Evolutionary conservation across 257 asterid species (phyloP).

Genomic region (Vinca minor): DNA sequence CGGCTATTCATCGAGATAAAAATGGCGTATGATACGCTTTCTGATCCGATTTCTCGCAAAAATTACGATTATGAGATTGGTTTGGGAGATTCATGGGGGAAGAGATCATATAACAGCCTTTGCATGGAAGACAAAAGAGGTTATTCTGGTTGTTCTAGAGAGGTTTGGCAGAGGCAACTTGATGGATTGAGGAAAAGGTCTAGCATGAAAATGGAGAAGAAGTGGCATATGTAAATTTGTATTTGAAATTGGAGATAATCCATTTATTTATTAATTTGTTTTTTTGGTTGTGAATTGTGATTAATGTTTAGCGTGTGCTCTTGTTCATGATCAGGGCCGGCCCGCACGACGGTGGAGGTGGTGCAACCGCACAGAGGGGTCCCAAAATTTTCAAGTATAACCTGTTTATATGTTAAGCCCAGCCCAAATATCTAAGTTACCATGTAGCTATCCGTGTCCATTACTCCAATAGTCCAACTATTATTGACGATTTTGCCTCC

Average conservation of each 20-base stretch:
- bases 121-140: slow-evolving; percentile 2
- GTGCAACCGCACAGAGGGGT: too few species aligned
- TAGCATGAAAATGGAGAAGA: slow-evolving; percentile 22
- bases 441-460: too few species aligned
- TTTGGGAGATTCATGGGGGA: slow-evolving; percentile 7
- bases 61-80: slow-evolving; percentile 29
- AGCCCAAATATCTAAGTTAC: too few species aligned
- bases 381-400: too few species aligned
- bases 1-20: slow-evolving; percentile 32
- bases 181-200: slow-evolving; percentile 30
- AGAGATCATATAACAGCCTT: neutral
- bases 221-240: neutral
- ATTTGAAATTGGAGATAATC: neutral
- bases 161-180: slow-evolving; percentile 52
- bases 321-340: too few species aligned
- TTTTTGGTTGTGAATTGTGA: too few species aligned
- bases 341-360: too few species aligned
- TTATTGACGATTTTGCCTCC: too few species aligned
- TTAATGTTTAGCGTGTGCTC: too few species aligned
- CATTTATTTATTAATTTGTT: neutral
- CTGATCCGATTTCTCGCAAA: slow-evolving; percentile 30
- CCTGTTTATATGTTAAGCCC: too few species aligned
- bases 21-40: slow-evolving; percentile 39
- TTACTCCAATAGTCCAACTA: too few species aligned
- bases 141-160: slow-evolving; percentile 12